Evolutionary conservation across 2,329 filamentous ascomycete species (phyloP).

Genomic region (Pleurostoma richardsiae): DNA sequence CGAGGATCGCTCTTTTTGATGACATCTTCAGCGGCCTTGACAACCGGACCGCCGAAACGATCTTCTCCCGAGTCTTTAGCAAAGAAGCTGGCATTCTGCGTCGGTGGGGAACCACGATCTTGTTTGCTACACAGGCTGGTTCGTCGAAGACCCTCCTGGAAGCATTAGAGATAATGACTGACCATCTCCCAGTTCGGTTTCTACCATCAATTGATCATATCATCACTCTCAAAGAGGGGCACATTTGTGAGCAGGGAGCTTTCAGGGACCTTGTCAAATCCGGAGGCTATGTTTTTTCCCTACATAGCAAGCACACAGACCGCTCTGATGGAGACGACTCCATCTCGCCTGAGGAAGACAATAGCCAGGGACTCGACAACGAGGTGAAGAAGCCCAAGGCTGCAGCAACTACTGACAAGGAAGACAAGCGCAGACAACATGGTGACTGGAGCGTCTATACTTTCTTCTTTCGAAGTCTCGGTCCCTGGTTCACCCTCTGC

Average conservation of each 20-base stretch:
- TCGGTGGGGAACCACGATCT: constrained; percentile 22
- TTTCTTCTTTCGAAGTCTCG: background rate
- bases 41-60: constrained; percentile 20
- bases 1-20: constrained; percentile 25
- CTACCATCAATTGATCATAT: background rate
- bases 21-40: constrained; percentile 33
- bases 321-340: constrained; percentile 4
- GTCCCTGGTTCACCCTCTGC: constrained; percentile 3
- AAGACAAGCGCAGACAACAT: constrained; percentile 4
- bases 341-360: background rate
- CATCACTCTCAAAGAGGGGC: background rate
- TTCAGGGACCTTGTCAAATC: background rate
- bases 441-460: background rate
- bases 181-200: background rate
- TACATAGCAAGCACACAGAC: constrained; percentile 8
- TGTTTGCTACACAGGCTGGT: constrained; percentile 11
- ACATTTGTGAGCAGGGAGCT: background rate
- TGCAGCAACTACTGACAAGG: constrained; percentile 1
- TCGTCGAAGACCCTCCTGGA: constrained; percentile 9
- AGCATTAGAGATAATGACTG: constrained; percentile 21
- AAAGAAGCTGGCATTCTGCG: constrained; percentile 17
- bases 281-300: background rate
- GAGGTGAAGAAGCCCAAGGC: background rate
- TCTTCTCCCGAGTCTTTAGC: constrained; percentile 24
- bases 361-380: background rate